Evolutionary conservation across 2,329 filamentous ascomycete genomes (phyloP).

Genomic region (Ascochyta viciae-villosae): DNA sequence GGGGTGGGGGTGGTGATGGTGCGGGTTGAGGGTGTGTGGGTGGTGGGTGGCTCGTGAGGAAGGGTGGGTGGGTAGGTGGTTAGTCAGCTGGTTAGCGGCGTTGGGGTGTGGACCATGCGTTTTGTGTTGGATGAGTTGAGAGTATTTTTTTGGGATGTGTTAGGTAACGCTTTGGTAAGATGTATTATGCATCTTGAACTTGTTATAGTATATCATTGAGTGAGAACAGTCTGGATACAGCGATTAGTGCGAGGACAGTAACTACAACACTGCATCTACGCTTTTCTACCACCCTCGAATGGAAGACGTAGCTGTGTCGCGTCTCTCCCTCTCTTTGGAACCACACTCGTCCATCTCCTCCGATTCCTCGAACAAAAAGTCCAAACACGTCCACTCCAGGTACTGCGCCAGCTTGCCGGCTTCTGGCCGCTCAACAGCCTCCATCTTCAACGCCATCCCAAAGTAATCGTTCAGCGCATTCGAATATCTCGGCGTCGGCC

Average conservation of each 20-base stretch:
- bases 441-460: background rate
- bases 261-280: too few relatives aligned
- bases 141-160: too few relatives aligned
- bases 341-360: background rate
- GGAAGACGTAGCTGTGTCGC: background rate
- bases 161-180: too few relatives aligned
- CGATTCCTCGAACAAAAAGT: background rate
- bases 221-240: too few relatives aligned
- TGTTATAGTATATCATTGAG: too few relatives aligned
- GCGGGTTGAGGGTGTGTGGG: too few relatives aligned
- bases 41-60: background rate
- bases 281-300: background rate
- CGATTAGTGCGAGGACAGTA: too few relatives aligned
- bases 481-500: slow-evolving; percentile 24
- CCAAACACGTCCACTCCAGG: background rate
- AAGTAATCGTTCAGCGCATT: slow-evolving; percentile 20
- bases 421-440: background rate
- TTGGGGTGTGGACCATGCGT: too few relatives aligned
- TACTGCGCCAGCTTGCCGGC: background rate
- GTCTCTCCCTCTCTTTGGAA: background rate
- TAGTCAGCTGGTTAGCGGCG: background rate
- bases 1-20: too few relatives aligned
- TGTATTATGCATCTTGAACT: too few relatives aligned
- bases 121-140: too few relatives aligned
- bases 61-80: background rate